Evolutionary conservation across 306 rosid genomes (phyloP), one percentile per base, ranked within the genome.

Genomic region (Sindora glabra): DNA sequence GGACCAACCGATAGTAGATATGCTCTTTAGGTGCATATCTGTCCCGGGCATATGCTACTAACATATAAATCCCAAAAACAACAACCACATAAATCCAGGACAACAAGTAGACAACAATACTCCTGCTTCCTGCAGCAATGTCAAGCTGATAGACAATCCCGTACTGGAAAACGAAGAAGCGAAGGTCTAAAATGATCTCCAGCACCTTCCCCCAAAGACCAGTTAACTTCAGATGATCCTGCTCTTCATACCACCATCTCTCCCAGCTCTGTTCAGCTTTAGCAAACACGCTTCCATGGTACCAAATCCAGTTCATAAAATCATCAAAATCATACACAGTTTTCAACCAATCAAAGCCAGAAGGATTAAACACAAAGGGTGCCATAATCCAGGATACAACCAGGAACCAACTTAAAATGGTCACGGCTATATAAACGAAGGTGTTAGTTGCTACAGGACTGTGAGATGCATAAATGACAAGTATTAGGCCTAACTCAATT

Each of bases 201-300:
- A 76, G n/a, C 56, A 90, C 11, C 81, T 84, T 84, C 41, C 94
- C 97, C 95, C 87, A 77, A 13, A 74, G 8, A 15, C 97, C 97
- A 23, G 94, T 90, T 21, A 65, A 52, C 76, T 57, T 82, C 22
- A 90, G 71, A 73, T 90, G 97, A 70, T 84, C 95, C 69, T 86
- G 95, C 68, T 86, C 95, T 68, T 90, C 97, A 13, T 84, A 82
- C 95, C 97, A 90, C 97, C 97, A 90, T 65, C 79, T 84, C 73
- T 86, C 95, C 97, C 97, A 90, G 69, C 97, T 86, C 65, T 86
- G 83, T 70, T 86, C 97, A 69, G 94, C 87, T 78, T 86, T 86
- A 49, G 94, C 95, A 63, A 86, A 86, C 55, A 90, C 79, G 41
- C 95, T 82, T 40, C 86, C 94, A 5, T 72, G 80, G 58, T 38